A percentile compares a stretch with the other conserved stretches of the same genome.
phyloP scores from a whole-genome alignment of 768 basidiomycete genomes.

The Termitomyces sp. region DNA sequence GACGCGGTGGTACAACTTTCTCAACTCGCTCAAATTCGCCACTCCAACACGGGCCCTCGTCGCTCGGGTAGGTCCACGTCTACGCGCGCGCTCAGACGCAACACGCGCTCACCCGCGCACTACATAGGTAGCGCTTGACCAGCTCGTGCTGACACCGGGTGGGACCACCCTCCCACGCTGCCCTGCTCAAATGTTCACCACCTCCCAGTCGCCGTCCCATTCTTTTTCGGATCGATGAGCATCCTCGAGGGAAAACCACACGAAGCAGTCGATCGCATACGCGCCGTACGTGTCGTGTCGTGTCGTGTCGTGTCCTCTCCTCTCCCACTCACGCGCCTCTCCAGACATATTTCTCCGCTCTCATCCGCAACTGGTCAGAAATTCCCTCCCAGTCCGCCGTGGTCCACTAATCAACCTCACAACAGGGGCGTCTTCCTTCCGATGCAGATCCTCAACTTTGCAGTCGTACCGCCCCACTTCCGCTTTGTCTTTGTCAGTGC shows the following conservation, averaged over 20 bases:
- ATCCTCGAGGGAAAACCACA: conserved; percentile 68
- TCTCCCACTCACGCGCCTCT: not conserved
- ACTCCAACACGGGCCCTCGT: conserved; percentile 51
- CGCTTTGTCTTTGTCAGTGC: conserved; percentile 71
- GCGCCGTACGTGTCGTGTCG: conserved; percentile 33
- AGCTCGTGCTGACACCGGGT: conserved; percentile 72
- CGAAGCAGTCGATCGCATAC: conserved; percentile 40
- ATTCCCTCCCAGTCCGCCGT: too few species aligned
- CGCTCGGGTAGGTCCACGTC: conserved; percentile 57
- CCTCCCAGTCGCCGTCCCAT: conserved; percentile 34
- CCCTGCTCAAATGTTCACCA: not conserved
- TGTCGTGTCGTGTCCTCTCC: too few species aligned
- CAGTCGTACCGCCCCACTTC: conserved; percentile 68
- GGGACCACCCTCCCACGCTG: conserved; percentile 4
- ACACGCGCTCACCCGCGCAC: not conserved
- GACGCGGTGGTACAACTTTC: conserved; percentile 75
- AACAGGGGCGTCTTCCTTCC: conserved; percentile 68
- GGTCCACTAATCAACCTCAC: too few species aligned
- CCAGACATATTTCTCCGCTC: conserved; percentile 66
- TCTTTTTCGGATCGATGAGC: conserved; percentile 70
- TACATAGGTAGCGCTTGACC: conserved; percentile 84
- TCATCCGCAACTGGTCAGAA: conserved; percentile 69
- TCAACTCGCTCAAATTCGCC: conserved; percentile 66
- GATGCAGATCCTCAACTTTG: conserved; percentile 75
- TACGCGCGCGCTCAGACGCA: too few species aligned